These are phyloP conservation scores for Aspergillus sp. DNA, from an alignment of 2,329 filamentous ascomycete genomes.

Conservation along the genomic window DNA sequence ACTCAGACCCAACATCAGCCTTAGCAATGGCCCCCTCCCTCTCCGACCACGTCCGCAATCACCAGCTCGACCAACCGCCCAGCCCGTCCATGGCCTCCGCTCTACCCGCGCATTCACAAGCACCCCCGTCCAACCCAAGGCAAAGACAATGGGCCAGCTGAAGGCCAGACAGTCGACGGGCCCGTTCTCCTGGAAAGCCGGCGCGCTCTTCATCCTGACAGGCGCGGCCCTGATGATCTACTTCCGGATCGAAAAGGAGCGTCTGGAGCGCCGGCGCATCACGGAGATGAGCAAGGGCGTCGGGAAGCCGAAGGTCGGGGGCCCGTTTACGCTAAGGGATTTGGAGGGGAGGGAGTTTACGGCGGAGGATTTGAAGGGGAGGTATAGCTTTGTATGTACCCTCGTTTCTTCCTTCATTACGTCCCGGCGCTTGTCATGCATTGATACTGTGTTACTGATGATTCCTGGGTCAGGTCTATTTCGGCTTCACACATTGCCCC, in stretches of 20 bases:
- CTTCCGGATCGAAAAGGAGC: conserved; percentile 85
- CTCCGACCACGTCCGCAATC: conserved; percentile 1
- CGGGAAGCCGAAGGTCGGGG: conserved; percentile 86
- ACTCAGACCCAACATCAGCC: conserved; percentile 5
- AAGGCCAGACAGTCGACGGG: conserved; percentile 31
- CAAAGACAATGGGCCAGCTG: conserved; percentile 33
- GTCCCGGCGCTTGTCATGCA: too few relatives aligned
- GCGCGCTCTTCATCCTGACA: conserved; percentile 70
- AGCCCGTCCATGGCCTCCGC: conserved; percentile 2
- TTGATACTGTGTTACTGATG: too few relatives aligned
- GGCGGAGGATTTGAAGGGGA: conserved; percentile 72
- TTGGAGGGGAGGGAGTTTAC: conserved; percentile 71
- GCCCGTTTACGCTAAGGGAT: conserved; percentile 71
- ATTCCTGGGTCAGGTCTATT: conserved; percentile 61
- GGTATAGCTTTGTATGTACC: conserved; percentile 54
- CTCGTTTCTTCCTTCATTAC: too few relatives aligned
- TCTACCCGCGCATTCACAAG: conserved; percentile 19
- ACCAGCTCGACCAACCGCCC: neutral
- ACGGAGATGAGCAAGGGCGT: conserved; percentile 90
- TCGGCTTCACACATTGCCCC: conserved; percentile 95
- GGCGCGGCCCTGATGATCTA: conserved; percentile 74
- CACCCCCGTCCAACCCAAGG: conserved; percentile 12
- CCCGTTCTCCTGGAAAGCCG: conserved; percentile 90
- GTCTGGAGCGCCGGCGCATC: conserved; percentile 79
- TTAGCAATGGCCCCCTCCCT: conserved; percentile 3